Evolutionary conservation across 2,329 filamentous ascomycete genomes (phyloP).

Genomic region (Graphium sp.): DNA sequence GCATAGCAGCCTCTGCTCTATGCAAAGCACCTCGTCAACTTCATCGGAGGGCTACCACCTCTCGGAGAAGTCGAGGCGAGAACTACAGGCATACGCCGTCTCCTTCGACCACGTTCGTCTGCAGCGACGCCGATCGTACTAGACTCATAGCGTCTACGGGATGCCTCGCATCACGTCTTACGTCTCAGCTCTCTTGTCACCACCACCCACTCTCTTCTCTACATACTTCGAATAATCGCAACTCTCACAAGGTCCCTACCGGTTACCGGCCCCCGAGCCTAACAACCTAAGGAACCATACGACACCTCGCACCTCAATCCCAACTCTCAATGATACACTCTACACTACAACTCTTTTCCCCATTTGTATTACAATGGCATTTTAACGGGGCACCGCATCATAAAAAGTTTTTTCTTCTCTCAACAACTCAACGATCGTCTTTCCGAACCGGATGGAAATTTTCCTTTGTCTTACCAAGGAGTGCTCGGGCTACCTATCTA

Average conservation of each 20-base stretch:
- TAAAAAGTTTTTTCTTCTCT: conserved; percentile 17
- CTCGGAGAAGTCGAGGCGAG: conserved; percentile 60
- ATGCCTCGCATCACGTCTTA: background rate
- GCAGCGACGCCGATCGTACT: conserved; percentile 40
- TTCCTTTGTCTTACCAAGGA: too few relatives aligned
- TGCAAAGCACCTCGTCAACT: conserved; percentile 44
- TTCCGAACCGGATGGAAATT: too few relatives aligned
- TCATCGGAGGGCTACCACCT: conserved; percentile 37
- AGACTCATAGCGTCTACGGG: conserved; percentile 8
- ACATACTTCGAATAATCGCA: background rate
- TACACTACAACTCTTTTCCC: background rate
- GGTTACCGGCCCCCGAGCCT: background rate
- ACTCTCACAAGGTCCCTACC: background rate
- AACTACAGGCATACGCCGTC: conserved; percentile 72
- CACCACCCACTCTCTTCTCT: conserved; percentile 2
- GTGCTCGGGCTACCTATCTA: too few relatives aligned
- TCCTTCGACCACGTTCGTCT: conserved; percentile 70
- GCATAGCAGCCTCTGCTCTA: conserved; percentile 68
- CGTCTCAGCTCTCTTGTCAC: background rate
- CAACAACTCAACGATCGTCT: too few relatives aligned
- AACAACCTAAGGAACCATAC: conserved; percentile 1
- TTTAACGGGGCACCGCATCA: conserved; percentile 30
- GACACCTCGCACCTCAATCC: background rate
- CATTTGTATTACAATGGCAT: conserved; percentile 27
- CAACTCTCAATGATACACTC: background rate